Evolutionary conservation across 345 rosid species (phyloP), one percentile per base, ranked within the genome.

Genomic region (Carallia brachiata): DNA sequence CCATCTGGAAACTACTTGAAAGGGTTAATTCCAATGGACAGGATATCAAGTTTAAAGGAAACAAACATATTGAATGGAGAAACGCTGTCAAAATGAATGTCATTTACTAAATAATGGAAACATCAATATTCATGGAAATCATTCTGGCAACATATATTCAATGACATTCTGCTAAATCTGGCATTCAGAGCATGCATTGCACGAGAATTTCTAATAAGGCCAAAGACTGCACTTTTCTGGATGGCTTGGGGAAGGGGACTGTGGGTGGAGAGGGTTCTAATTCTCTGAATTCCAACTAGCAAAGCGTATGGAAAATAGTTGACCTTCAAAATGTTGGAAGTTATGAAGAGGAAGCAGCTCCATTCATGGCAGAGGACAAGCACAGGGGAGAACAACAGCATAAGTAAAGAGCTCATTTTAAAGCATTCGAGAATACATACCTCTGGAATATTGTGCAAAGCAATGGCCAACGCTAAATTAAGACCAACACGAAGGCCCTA

Each of bases 401-500:
- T 28, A 16, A 27, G n/a, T 28, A 52, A 52, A 62, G 47, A 19
- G 44, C 27, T 8, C 31, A 27, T 9, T 48, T 12, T 12, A n/a
- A 13, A 44, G 61, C 65, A 73, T 78, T 57, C 37, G 61, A 79
- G 66, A 69, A 66, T 59, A 23, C 55, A 65, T 84, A 95, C 99
- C 97, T 95, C 97, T 0, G 99, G 99, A 78, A 95, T 90, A 87
- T 95, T 95, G 77, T 92, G 99, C 86, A 95, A 82, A 70, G 99
- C 97, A 67, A 95, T 95, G 75, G 99, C 97, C 75, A 95, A 70
- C 50, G 99, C 99, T 80, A 92, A 82, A 82, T 95, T 95, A 70
- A 92, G 77, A 76, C 99, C 99, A 69, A 92, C 99, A 39, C 89
- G 95, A 68, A 95, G 85, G 70, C 96, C 99, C 99, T 95, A 71